These are phyloP conservation scores for Phytopythium oedochilum DNA, from an alignment of 352 stramenopile species.

Conservation along the genomic window DNA sequence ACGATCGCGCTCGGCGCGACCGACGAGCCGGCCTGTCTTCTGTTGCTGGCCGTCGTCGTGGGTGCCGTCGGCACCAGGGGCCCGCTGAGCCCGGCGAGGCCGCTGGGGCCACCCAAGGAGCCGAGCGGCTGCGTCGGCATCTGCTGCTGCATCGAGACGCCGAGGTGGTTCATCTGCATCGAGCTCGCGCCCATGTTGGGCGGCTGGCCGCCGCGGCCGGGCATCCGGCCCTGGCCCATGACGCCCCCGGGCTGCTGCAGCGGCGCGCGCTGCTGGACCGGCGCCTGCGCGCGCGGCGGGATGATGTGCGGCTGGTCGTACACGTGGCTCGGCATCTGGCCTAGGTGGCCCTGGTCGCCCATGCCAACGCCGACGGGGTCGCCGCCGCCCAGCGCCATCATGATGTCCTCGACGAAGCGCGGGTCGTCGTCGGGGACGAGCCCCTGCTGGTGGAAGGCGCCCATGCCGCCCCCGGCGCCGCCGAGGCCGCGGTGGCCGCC, in stretches of 20 bases:
- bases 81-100: slow-evolving; percentile 8
- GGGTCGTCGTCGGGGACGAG: slow-evolving; percentile 66
- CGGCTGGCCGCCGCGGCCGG: slow-evolving; percentile 10
- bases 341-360: slow-evolving; percentile 43
- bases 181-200: slow-evolving; percentile 9
- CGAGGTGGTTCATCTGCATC: slow-evolving; percentile 26
- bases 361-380: slow-evolving; percentile 47
- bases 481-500: slow-evolving; percentile 28
- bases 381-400: slow-evolving; percentile 43
- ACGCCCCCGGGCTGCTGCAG: slow-evolving; percentile 25
- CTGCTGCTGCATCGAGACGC: slow-evolving; percentile 23
- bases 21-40: slow-evolving; percentile 6
- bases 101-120: neutral
- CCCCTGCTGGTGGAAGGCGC: slow-evolving; percentile 38
- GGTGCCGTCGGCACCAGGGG: slow-evolving; percentile 6
- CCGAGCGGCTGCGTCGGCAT: neutral
- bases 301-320: slow-evolving; percentile 65
- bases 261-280: slow-evolving; percentile 24
- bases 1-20: slow-evolving; percentile 34
- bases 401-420: slow-evolving; percentile 68
- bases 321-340: slow-evolving; percentile 44
- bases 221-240: slow-evolving; percentile 33
- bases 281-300: slow-evolving; percentile 29
- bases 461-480: slow-evolving; percentile 21
- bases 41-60: slow-evolving; percentile 2